Evolutionary conservation across 148 eudicot species (phyloP), one percentile per base, ranked within the genome.

Genomic region (Heliamphora exappendiculata): DNA sequence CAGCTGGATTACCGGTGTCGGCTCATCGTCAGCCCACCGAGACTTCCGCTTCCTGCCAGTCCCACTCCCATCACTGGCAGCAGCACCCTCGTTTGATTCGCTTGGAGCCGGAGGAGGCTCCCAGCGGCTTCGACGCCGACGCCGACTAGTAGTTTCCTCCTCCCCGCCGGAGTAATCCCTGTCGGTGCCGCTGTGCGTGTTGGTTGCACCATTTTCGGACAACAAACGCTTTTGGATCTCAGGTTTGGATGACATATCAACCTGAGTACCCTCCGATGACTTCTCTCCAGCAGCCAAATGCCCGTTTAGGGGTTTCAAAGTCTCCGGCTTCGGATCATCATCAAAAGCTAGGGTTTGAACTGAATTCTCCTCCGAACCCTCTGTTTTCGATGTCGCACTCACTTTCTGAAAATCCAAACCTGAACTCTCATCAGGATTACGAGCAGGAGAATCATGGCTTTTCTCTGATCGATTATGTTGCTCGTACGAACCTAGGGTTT

Each of bases 21-120:
- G 94, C 55, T 88, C 91, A 20, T 91, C 96, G 7, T 89, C 96
- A 0, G 90, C 89, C 97, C 98, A 91, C 57, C 97, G 73, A 3
- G 97, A 89, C 81, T 87, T 93, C 83, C 86, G 90, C 81, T 89
- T 84, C 20, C 83, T 85, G 1, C 87, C 75, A 3, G 78, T 65
- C 13, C 83, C 89, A 29, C 73, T 85, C 26, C 70, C 77, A 7
- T 78, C 88, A 42, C 80, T 50, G 0, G 78, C 70, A 0, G 44
- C 74, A 0, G n/a, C n/a, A n/a, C 67, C 81, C 2, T 69, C 88
- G n/a, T 65, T 80, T 11, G 87, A 67, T 3, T 86, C 82, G 36
- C 68, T 76, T n/a, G n/a, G n/a, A n/a, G 62, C 29, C 20, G 88
- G 84, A 9, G 88, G 96, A 0, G 96, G 96, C 50, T 94, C 98